Evolutionary conservation across 2,329 filamentous ascomycete genomes (phyloP).

Genomic region (Ampelomyces quisqualis): DNA sequence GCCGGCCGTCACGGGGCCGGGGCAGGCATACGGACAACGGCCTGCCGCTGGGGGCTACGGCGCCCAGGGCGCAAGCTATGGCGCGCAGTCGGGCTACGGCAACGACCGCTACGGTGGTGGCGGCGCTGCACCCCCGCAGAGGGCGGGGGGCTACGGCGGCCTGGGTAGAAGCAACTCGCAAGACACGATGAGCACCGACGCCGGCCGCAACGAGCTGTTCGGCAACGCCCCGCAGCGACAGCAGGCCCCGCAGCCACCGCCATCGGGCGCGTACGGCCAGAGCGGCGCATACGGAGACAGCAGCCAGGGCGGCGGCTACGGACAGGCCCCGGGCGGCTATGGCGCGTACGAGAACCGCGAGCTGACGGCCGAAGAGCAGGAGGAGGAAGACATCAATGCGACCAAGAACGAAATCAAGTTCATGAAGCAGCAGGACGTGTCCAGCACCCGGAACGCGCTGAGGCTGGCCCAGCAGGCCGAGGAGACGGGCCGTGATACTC

Average conservation of each 20-base stretch:
- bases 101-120: conserved; percentile 53
- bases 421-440: conserved; percentile 71
- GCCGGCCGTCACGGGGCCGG: conserved; percentile 45
- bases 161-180: conserved; percentile 42
- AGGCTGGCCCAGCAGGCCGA: conserved; percentile 66
- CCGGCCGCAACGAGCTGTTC: conserved; percentile 65
- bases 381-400: conserved; percentile 69
- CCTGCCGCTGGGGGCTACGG: conserved; percentile 44
- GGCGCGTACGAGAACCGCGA: conserved; percentile 67
- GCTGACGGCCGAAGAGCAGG: conserved; percentile 76
- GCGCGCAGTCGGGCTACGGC: conserved; percentile 44
- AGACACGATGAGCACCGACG: conserved; percentile 50
- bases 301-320: conserved; percentile 24
- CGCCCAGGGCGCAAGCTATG: conserved; percentile 34
- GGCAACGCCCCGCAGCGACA: conserved; percentile 56
- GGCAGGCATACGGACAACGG: conserved; percentile 45
- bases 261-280: conserved; percentile 33
- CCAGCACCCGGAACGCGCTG: conserved; percentile 66
- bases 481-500: conserved; percentile 61
- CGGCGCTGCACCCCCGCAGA: conserved; percentile 17
- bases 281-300: conserved; percentile 24
- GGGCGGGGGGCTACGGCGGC: conserved; percentile 46
- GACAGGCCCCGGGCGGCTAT: conserved; percentile 40
- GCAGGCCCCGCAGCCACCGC: conserved; percentile 46
- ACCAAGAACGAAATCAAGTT: conserved; percentile 73